A percentile compares a stretch with the other conserved stretches of the same genome.
These are phyloP conservation scores for Lachnellula suecica DNA, from an alignment of 2,329 filamentous ascomycete genomes.

Conservation along the genomic window DNA sequence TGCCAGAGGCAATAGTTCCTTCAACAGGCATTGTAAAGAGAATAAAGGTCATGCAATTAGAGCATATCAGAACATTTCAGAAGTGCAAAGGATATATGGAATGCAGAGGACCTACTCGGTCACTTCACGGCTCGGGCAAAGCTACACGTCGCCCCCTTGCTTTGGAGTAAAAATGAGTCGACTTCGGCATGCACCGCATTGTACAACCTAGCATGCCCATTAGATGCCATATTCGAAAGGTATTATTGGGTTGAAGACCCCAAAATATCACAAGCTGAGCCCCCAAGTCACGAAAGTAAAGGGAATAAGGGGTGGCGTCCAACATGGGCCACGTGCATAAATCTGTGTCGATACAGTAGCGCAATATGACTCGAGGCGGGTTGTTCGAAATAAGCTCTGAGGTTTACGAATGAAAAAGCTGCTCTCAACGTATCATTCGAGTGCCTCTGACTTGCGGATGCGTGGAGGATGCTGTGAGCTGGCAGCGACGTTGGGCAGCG, in stretches of 20 bases:
- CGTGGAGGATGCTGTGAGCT: not conserved
- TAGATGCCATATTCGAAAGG: not conserved
- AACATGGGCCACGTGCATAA: slow-evolving; percentile 16
- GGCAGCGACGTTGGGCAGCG: not conserved
- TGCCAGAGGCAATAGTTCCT: not conserved
- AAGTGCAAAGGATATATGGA: slow-evolving; percentile 2
- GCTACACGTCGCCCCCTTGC: slow-evolving; percentile 4
- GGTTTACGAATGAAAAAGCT: not conserved
- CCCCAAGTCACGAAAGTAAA: not conserved
- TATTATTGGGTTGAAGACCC: not conserved
- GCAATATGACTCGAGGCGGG: not conserved
- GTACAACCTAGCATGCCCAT: not conserved
- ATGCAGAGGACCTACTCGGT: not conserved
- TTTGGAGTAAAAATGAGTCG: slow-evolving; percentile 13
- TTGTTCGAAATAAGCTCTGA: not conserved
- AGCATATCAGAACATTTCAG: not conserved
- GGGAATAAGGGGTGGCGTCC: not conserved
- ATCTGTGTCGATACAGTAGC: slow-evolving; percentile 9
- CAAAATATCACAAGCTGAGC: not conserved
- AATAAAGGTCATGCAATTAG: not conserved
- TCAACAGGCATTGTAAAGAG: not conserved
- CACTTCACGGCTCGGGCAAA: slow-evolving; percentile 1
- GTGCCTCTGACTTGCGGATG: not conserved
- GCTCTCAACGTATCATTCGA: slow-evolving; percentile 4
- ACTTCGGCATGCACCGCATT: not conserved